Base-by-base conservation (phyloP, 108 stramenopile species). In the Aureococcus anophagefferens region DNA sequence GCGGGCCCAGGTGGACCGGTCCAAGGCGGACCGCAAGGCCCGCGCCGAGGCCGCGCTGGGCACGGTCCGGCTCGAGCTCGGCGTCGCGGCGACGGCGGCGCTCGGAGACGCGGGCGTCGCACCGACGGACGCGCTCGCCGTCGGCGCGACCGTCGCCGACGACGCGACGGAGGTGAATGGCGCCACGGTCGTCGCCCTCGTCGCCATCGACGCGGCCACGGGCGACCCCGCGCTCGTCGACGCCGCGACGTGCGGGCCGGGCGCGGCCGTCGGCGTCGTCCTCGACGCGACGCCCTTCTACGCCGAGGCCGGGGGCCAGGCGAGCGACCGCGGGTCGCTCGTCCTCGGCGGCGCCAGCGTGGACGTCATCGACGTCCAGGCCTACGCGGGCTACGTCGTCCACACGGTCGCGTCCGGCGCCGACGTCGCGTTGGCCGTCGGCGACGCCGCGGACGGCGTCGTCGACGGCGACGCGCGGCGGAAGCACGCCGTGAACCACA, bases 301-400 rank as follows among this genome's bases (percentile, higher is more conserved):
- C 82, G 92, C 93, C 62, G 98, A 98, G 82, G 87, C 91, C 33
- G 98, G 98, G 51, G 98, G 98, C 32, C 98, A 99, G 86, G 90
- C 90, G 59, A 89, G 85, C 46, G 98, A 99, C 79, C 63, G 86
- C 32, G 98, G 98, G 28, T 70, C 62, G 28, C 68, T 93, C 69
- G 65, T 67, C 5, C 70, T 72, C 1, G 72, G 67, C 35, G 63
- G 46, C 35, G 69, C 37, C 21, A 68, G 35, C 9, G 16, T 77
- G 28, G 71, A 77, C n/a, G 91, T 94, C 0, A 79, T 75, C 30
- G 91, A 93, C 71, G 88, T 89, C 9, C 91, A 95, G 76, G 69
- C 72, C 28, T 96, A 89, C 75, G 93, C 88, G 51, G 95, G 92
- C 40, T 96, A 89, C 76, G 75, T 93, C 28, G 82, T 98, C 37